These are phyloP conservation scores for Aschersonia sp. DNA, from an alignment of 2,329 filamentous ascomycete species.

Conservation along the genomic window DNA sequence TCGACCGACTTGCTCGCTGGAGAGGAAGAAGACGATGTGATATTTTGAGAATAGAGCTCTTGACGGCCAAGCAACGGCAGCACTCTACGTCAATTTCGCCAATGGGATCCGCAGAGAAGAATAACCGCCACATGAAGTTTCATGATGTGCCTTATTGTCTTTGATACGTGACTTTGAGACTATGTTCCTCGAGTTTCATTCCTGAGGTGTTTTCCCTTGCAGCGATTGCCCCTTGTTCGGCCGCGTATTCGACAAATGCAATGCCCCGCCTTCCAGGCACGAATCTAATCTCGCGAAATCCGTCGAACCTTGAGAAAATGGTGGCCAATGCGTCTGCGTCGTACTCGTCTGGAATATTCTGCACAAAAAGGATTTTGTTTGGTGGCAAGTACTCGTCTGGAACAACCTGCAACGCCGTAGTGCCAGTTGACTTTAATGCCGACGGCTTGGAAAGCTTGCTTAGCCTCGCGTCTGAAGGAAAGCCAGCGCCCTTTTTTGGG, in stretches of 20 bases:
- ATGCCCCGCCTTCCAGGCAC: conserved; percentile 80
- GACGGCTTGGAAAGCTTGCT: conserved; percentile 44
- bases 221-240: conserved; percentile 73
- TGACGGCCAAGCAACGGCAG: neutral
- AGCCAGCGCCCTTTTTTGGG: conserved; percentile 45
- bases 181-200: conserved; percentile 61
- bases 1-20: conserved; percentile 56
- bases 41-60: conserved; percentile 41
- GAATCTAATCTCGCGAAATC: conserved; percentile 82
- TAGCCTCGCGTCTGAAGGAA: conserved; percentile 37
- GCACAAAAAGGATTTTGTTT: conserved; percentile 91
- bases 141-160: conserved; percentile 44
- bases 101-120: no score
- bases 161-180: conserved; percentile 94
- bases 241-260: conserved; percentile 93
- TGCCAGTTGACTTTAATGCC: conserved; percentile 63
- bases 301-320: conserved; percentile 81
- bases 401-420: conserved; percentile 54
- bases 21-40: conserved; percentile 71
- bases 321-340: conserved; percentile 64
- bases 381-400: conserved; percentile 97
- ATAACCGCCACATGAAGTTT: no score
- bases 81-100: no score
- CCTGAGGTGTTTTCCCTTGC: conserved; percentile 89
- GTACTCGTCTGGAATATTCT: conserved; percentile 80